phyloP scores from a whole-genome alignment of 768 basidiomycete species.

The Rhizopogon sp. region DNA sequence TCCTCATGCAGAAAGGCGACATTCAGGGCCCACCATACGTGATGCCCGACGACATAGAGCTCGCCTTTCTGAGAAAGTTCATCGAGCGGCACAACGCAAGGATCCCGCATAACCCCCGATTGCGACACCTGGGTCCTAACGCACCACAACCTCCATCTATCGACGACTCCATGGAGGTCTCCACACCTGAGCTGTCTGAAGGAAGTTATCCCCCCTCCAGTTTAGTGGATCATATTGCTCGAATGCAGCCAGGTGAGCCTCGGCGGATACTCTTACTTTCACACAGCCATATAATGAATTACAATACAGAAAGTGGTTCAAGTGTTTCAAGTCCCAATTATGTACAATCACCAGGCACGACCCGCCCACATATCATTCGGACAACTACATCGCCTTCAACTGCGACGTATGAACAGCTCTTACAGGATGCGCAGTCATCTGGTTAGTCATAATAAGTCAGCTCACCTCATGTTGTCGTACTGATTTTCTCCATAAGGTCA shows the following conservation, averaged over 20 bases:
- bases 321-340: constrained; percentile 28
- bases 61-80: constrained; percentile 76
- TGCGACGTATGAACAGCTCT: constrained; percentile 45
- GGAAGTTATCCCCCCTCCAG: constrained; percentile 24
- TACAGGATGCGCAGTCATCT: constrained; percentile 54
- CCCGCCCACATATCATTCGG: constrained; percentile 33
- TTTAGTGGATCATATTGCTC: constrained; percentile 29
- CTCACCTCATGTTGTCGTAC: background rate
- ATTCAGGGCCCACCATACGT: constrained; percentile 78
- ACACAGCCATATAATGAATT: background rate
- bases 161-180: constrained; percentile 29
- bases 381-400: constrained; percentile 48
- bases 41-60: constrained; percentile 77
- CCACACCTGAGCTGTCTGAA: constrained; percentile 30
- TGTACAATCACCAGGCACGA: constrained; percentile 25
- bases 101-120: constrained; percentile 75
- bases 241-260: constrained; percentile 28
- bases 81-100: constrained; percentile 74
- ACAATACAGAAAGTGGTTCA: constrained; percentile 19
- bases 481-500: constrained; percentile 37
- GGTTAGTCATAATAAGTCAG: constrained; percentile 35
- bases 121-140: constrained; percentile 46
- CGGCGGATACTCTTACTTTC: background rate
- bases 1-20: constrained; percentile 85
- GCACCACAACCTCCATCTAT: constrained; percentile 25